A percentile compares a stretch with the other conserved stretches of the same genome.
phyloP scores from a whole-genome alignment of 2,329 filamentous ascomycete genomes.

The Neophaeococcomyces mojaviensis region DNA sequence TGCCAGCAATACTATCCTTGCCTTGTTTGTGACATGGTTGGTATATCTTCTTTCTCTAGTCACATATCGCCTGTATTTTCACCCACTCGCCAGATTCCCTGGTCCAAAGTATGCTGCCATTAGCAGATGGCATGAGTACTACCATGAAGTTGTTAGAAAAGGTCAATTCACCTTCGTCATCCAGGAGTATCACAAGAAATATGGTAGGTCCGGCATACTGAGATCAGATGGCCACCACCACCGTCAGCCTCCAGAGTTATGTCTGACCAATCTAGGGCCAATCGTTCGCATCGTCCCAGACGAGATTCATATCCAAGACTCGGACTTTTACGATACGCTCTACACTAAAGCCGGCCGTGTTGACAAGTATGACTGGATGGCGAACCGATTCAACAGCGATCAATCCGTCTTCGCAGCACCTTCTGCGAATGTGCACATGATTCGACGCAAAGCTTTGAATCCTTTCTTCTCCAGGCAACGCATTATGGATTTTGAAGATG shows the following conservation, averaged over 20 bases:
- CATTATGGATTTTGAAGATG: constrained; percentile 23
- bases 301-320: constrained; percentile 29
- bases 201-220: constrained; percentile 17
- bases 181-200: constrained; percentile 24
- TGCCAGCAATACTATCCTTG: constrained; percentile 4
- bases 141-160: constrained; percentile 22
- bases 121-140: constrained; percentile 26
- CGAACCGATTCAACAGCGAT: constrained; percentile 25
- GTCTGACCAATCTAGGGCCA: constrained; percentile 20
- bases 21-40: constrained; percentile 2
- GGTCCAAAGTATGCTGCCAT: constrained; percentile 28
- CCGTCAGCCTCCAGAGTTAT: not conserved
- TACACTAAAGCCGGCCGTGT: constrained; percentile 26
- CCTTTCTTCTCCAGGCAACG: constrained; percentile 29
- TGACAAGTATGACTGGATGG: constrained; percentile 27
- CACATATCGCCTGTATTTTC: constrained; percentile 26
- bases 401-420: constrained; percentile 26
- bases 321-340: constrained; percentile 25
- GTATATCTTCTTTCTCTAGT: constrained; percentile 13
- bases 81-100: constrained; percentile 27
- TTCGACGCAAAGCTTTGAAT: constrained; percentile 27
- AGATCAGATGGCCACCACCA: not conserved
- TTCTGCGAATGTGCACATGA: constrained; percentile 26
- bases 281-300: constrained; percentile 29
- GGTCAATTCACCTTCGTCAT: constrained; percentile 24